phyloP scores from a whole-genome alignment of 1,139 yeast genomes.

The Diutina rugosa region DNA sequence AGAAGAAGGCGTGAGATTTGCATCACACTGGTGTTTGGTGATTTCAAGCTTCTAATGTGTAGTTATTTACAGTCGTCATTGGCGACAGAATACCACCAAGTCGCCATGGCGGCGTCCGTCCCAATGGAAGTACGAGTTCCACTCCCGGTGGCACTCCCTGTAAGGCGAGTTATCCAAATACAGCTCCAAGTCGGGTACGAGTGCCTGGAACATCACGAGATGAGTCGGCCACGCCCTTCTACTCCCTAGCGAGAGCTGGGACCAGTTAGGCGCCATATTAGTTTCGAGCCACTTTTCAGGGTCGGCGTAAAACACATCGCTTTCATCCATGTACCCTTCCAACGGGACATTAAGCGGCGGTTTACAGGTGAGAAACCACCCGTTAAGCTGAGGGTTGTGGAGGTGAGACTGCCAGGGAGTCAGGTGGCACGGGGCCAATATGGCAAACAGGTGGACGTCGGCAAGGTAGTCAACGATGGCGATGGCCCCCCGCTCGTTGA shows the following conservation, averaged over 20 bases:
- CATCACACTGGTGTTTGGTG: no score
- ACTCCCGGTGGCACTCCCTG: conserved; percentile 38
- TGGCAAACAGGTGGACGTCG: conserved; percentile 45
- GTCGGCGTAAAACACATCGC: conserved; percentile 68
- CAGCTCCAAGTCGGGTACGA: conserved; percentile 20
- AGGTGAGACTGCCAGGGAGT: conserved; percentile 90
- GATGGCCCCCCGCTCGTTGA: conserved; percentile 81
- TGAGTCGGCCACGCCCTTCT: conserved; percentile 55
- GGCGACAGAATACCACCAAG: conserved; percentile 39
- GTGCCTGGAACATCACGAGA: conserved; percentile 57
- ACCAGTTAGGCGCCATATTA: conserved; percentile 15
- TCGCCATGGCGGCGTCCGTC: conserved; percentile 75
- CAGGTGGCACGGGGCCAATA: conserved; percentile 91
- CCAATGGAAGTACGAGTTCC: conserved; percentile 81
- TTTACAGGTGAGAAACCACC: conserved; percentile 82
- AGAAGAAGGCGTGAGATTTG: no score
- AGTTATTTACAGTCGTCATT: not conserved
- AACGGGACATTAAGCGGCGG: conserved; percentile 54
- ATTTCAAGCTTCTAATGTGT: no score
- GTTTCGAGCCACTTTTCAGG: conserved; percentile 30
- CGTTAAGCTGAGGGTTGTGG: conserved; percentile 37
- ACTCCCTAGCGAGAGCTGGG: conserved; percentile 19
- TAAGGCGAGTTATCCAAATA: conserved; percentile 32
- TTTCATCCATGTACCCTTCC: conserved; percentile 59
- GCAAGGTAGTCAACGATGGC: conserved; percentile 47